Evolutionary conservation across 1,284 basidiomycete genomes (phyloP).

Genomic region (Entoloma clypeatum): DNA sequence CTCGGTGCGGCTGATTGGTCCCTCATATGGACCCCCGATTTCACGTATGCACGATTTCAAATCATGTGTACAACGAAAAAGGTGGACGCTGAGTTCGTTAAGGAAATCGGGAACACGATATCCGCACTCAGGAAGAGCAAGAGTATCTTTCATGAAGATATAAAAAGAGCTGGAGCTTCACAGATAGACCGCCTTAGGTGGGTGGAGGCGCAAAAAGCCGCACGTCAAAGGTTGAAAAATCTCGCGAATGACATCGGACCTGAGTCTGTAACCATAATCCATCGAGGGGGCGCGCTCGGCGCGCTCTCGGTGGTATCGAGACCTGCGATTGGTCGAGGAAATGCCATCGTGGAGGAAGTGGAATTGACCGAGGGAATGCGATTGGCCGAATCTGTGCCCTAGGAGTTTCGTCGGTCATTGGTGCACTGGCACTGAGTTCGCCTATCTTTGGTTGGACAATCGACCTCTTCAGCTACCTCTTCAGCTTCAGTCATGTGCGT

Average conservation of each 20-base stretch:
- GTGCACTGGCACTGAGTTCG: too few relatives aligned
- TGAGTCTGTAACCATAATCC: too few relatives aligned
- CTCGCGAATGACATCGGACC: not conserved
- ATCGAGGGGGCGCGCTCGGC: too few relatives aligned
- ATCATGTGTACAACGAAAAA: not conserved
- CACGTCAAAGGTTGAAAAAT: not conserved
- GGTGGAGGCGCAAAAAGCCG: not conserved
- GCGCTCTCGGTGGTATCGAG: too few relatives aligned
- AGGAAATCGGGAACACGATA: not conserved
- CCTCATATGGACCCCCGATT: not conserved
- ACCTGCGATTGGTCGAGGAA: too few relatives aligned
- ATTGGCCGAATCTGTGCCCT: too few relatives aligned
- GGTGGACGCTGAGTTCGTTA: not conserved
- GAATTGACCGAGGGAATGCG: too few relatives aligned
- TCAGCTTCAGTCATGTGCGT: too few relatives aligned
- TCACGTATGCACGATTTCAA: not conserved
- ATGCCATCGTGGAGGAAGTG: too few relatives aligned
- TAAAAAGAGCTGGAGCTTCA: not conserved
- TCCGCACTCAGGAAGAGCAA: not conserved
- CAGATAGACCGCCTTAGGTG: not conserved
- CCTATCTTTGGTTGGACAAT: too few relatives aligned
- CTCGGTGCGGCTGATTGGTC: conserved; percentile 11
- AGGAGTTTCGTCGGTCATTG: too few relatives aligned
- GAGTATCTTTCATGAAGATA: not conserved
- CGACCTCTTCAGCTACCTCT: too few relatives aligned